Evolutionary conservation across 2,329 filamentous ascomycete genomes (phyloP).

Genomic region (Colletotrichum lindemuthianum): DNA sequence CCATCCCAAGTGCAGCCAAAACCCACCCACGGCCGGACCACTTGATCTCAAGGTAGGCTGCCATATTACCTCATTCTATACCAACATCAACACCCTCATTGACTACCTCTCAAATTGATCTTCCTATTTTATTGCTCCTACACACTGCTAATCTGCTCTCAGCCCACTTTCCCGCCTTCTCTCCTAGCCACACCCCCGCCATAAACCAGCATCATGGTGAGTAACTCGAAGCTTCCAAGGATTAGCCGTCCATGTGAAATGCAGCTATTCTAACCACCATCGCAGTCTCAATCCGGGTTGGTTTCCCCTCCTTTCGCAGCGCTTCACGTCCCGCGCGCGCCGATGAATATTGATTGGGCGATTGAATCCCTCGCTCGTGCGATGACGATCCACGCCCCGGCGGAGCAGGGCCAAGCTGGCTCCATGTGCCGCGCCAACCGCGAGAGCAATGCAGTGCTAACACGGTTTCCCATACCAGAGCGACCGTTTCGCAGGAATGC

Average conservation of each 20-base stretch:
- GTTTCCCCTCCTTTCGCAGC: slow-evolving; percentile 47
- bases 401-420: slow-evolving; percentile 34
- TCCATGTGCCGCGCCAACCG: slow-evolving; percentile 18
- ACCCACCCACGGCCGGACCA: slow-evolving; percentile 23
- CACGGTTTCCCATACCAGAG: slow-evolving; percentile 59
- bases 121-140: background rate
- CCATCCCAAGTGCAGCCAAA: slow-evolving; percentile 31
- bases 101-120: slow-evolving; percentile 15
- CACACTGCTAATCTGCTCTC: slow-evolving; percentile 33
- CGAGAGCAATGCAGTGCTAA: slow-evolving; percentile 30
- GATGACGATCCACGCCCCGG: slow-evolving; percentile 25
- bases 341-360: slow-evolving; percentile 17
- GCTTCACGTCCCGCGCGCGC: slow-evolving; percentile 20
- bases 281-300: slow-evolving; percentile 75
- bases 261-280: slow-evolving; percentile 27
- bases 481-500: slow-evolving; percentile 78
- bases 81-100: slow-evolving; percentile 2
- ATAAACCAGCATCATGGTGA: slow-evolving; percentile 52
- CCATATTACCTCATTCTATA: background rate
- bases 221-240: slow-evolving; percentile 39
- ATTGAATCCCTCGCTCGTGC: slow-evolving; percentile 22
- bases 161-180: slow-evolving; percentile 37
- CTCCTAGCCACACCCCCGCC: slow-evolving; percentile 37
- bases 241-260: slow-evolving; percentile 17
- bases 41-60: slow-evolving; percentile 29